Conservation (phyloP, 805 yeast species). For the Suhomyces vadensis region DNA sequence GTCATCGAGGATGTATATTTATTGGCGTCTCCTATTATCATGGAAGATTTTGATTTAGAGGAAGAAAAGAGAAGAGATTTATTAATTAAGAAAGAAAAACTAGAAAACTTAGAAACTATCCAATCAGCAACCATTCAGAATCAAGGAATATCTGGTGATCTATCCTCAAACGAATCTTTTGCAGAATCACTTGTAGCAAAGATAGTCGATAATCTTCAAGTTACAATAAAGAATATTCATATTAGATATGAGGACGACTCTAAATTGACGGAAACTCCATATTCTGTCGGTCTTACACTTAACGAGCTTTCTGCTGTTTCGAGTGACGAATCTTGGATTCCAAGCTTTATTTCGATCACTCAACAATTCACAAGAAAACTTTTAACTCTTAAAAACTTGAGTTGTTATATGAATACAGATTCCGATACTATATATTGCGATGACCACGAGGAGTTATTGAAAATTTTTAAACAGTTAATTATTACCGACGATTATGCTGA, state of each 20-base stretch:
- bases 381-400: constrained; percentile 68
- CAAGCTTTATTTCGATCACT: constrained; percentile 76
- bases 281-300: constrained; percentile 79
- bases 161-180: constrained; percentile 70
- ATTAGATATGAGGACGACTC: constrained; percentile 84
- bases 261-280: constrained; percentile 71
- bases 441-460: constrained; percentile 50
- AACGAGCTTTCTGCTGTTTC: constrained; percentile 90
- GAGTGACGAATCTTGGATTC: constrained; percentile 81
- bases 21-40: constrained; percentile 72
- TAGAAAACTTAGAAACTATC: constrained; percentile 65
- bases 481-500: constrained; percentile 22
- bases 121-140: constrained; percentile 45
- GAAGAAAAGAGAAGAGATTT: constrained; percentile 62
- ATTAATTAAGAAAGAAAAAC: constrained; percentile 64
- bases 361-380: constrained; percentile 71
- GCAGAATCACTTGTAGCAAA: constrained; percentile 86
- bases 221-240: constrained; percentile 89
- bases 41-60: constrained; percentile 53
- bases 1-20: constrained; percentile 83
- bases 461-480: constrained; percentile 49
- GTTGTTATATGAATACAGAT: constrained; percentile 81
- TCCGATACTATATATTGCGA: constrained; percentile 39
- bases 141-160: constrained; percentile 30
- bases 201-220: constrained; percentile 88